phyloP scores from a whole-genome alignment of 2,329 filamentous ascomycete species.

The Colletotrichum musicola region DNA sequence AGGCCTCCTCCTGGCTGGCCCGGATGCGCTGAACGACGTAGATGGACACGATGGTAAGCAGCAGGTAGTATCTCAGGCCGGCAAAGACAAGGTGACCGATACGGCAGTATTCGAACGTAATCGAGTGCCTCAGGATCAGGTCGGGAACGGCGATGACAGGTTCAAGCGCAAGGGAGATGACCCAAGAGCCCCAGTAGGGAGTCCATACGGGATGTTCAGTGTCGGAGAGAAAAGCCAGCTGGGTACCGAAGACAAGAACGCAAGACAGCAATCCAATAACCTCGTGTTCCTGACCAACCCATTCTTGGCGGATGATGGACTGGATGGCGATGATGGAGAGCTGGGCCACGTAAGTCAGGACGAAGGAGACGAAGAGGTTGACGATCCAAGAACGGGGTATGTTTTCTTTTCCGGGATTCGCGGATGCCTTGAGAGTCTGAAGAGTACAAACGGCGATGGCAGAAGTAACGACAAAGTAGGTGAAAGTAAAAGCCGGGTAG shows the following conservation, averaged over 20 bases:
- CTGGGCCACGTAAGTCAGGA: slow-evolving; percentile 63
- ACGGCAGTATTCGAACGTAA: slow-evolving; percentile 38
- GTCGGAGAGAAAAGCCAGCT: slow-evolving; percentile 67
- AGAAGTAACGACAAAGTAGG: slow-evolving; percentile 68
- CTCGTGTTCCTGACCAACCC: slow-evolving; percentile 60
- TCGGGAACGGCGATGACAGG: slow-evolving; percentile 54
- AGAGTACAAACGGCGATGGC: slow-evolving; percentile 66
- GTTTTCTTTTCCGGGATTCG: slow-evolving; percentile 49
- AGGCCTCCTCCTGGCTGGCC: slow-evolving; percentile 42
- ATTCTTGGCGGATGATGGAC: slow-evolving; percentile 50
- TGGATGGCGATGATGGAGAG: slow-evolving; percentile 54
- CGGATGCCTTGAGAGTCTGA: slow-evolving; percentile 57
- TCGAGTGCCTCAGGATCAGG: slow-evolving; percentile 44
- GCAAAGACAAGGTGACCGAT: slow-evolving; percentile 35
- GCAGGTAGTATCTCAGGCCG: slow-evolving; percentile 31
- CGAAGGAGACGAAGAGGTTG: slow-evolving; percentile 58
- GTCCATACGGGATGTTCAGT: slow-evolving; percentile 68
- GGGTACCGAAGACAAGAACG: slow-evolving; percentile 72
- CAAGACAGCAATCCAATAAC: slow-evolving; percentile 72
- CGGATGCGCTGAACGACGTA: slow-evolving; percentile 36
- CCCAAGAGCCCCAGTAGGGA: slow-evolving; percentile 73
- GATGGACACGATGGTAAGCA: slow-evolving; percentile 30
- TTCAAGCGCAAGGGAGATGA: slow-evolving; percentile 70
- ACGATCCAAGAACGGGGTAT: slow-evolving; percentile 54
- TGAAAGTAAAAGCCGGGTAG: slow-evolving; percentile 68